Evolutionary conservation across 352 stramenopile genomes (phyloP), one percentile per base, ranked within the genome.

Genomic region (Globisporangium radiosum): DNA sequence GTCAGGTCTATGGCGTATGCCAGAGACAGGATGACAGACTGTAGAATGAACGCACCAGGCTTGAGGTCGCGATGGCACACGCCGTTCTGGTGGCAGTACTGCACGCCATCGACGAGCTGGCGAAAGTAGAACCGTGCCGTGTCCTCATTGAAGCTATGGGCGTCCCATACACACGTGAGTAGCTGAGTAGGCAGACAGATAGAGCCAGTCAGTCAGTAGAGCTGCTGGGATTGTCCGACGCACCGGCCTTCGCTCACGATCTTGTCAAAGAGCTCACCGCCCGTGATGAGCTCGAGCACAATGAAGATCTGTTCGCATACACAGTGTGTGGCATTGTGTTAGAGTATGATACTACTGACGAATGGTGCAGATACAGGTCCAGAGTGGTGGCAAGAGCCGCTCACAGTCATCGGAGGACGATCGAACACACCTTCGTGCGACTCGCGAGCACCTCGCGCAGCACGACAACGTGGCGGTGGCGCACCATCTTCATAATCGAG

Each of bases 41-140:
- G 25, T 33, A 33, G 25, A 2, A 33, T 33, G 11, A 44, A 45
- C 64, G 52, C 37, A 88, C 93, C 88, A 57, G 92, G 91, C 74
- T 98, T 99, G 45, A 99, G 78, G 72, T 99, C 96, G 52, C 96
- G 84, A 72, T 99, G 96, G 72, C 91, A 98, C 39, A 99, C 95
- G 61, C 97, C 97, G 72, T 98, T 98, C 59, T 90, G 80, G 75
- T 99, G 97, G 67, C 97, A 99, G 69, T 98, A 99, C 58, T 88
- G 75, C 38, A 99, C 95, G 54, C 96, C 97, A 47, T 97, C 94
- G 39, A 99, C 85, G 47, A 99, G 88, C 78, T 99, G 96, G 42
- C 77, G 87, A 70, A 99, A 99, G 76, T 99, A 99, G 70, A 98
- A 98, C 54, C 95, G 87, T 36, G 95, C 95, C 63, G 97, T 97